A percentile compares a stretch with the other conserved stretches of the same genome.
Conservation (phyloP, 1,139 yeast species). For the Yamadazyma triangularis region DNA sequence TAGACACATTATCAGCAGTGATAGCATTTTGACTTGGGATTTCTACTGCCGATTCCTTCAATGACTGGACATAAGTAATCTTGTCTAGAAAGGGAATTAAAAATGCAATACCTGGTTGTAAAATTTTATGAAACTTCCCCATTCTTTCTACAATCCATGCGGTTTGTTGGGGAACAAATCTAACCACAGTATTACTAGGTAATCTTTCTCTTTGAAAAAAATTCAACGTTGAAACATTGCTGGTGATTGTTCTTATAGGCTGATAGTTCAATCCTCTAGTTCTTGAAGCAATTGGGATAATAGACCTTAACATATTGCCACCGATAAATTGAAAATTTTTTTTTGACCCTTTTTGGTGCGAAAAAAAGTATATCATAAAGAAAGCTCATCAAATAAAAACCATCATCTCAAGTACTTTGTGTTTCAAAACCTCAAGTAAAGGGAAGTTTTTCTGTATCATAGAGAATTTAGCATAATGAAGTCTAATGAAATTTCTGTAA, state of each 20-base stretch:
- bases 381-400: too few relatives aligned
- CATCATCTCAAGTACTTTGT: too few relatives aligned
- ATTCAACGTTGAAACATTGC: slow-evolving; percentile 28
- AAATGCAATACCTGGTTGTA: slow-evolving; percentile 76
- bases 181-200: slow-evolving; percentile 69
- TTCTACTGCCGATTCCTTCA: slow-evolving; percentile 80
- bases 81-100: slow-evolving; percentile 69
- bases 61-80: slow-evolving; percentile 74
- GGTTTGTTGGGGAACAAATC: slow-evolving; percentile 86
- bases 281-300: not conserved
- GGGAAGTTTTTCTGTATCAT: too few relatives aligned
- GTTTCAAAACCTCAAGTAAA: too few relatives aligned
- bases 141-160: slow-evolving; percentile 91
- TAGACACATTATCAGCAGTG: slow-evolving; percentile 79
- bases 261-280: not conserved
- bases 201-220: slow-evolving; percentile 65
- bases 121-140: slow-evolving; percentile 77
- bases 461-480: not conserved
- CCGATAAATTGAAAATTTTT: slow-evolving; percentile 3
- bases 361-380: too few relatives aligned
- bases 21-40: slow-evolving; percentile 83
- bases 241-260: not conserved
- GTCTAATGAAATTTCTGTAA: slow-evolving; percentile 45
- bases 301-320: slow-evolving; percentile 1
- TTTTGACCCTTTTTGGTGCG: too few relatives aligned